Percentiles rank a stretch among this genome's conserved stretches.
These are phyloP conservation scores for Crinitomyces ghanaensis DNA, from an alignment of 805 yeast species.

Conservation along the genomic window DNA sequence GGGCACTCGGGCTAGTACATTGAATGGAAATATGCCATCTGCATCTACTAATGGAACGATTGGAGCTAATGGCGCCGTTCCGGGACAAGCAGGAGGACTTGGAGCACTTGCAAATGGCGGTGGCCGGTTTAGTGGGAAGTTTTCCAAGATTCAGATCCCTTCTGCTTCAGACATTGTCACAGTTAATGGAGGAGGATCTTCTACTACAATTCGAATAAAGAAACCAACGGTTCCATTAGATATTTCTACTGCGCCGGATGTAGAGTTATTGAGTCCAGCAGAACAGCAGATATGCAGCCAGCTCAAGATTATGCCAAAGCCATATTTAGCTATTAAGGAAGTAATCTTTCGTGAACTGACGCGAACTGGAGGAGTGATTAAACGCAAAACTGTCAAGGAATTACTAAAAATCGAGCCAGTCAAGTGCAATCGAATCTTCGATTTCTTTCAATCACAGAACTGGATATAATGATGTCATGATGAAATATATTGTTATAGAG, in stretches of 20 bases:
- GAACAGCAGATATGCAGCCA: constrained; percentile 80
- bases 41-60: constrained; percentile 3
- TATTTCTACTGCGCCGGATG: constrained; percentile 59
- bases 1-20: not conserved
- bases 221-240: constrained; percentile 28
- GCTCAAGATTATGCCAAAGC: constrained; percentile 80
- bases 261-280: constrained; percentile 69
- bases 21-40: not conserved
- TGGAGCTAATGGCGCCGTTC: too few relatives aligned
- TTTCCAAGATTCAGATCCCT: constrained; percentile 1
- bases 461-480: constrained; percentile 42
- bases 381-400: constrained; percentile 78
- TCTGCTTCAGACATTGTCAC: too few relatives aligned
- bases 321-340: constrained; percentile 87
- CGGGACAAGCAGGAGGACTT: too few relatives aligned
- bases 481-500: constrained; percentile 5
- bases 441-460: constrained; percentile 83
- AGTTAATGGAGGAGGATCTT: not conserved
- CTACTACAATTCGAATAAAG: constrained; percentile 1
- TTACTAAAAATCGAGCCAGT: constrained; percentile 72
- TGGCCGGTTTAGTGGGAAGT: constrained; percentile 1
- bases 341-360: constrained; percentile 77
- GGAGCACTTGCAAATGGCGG: too few relatives aligned
- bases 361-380: constrained; percentile 71
- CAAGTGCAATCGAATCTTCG: constrained; percentile 81